Evolutionary conservation across 257 asterid species (phyloP), one percentile per base, ranked within the genome.

Genomic region (Nicotiana paniculata): DNA sequence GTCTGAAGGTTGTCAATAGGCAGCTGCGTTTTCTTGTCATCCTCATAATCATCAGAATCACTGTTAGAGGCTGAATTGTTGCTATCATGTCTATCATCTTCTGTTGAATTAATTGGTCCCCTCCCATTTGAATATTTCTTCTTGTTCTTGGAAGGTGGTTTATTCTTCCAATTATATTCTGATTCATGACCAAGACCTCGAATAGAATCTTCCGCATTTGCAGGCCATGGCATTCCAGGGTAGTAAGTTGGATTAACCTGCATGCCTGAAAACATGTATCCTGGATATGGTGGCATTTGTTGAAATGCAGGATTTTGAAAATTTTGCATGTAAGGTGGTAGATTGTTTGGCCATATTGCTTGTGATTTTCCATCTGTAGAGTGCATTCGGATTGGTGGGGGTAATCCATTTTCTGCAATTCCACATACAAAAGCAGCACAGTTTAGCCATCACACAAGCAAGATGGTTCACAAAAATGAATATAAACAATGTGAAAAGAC

Each of bases 231-330:
- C 66, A 77, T 90, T 30, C 86, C 87, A 1, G 90, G 88, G 86
- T 89, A 90, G 82, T 88, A 89, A 37, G 91, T 62, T 12, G 92
- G 91, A 6, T 88, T 89, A 82, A 33, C 83, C 80, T 85, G 93
- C 93, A 92, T 89, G 53, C 93, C 93, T 0, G 97, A 92, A 68
- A 82, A 89, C 17, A 84, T 81, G 70, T 91, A 92, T 0, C 95
- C 94, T 18, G 91, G 94, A 83, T 87, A 90, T 62, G 90, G 87
- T 15, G 89, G 88, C 75, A 84, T 85, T 46, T 88, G 93, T 78
- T 90, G 97, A 81, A 88, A 88, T 57, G 83, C 76, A 6, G 93
- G 90, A 43, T 89, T 92, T 85, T 92, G 97, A 83, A 89, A 72
- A 84, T 86, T 90, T 67, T 90, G 93, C 90, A 90, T 86, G 76